These are phyloP conservation scores for Hypoxylon sp. DNA, from an alignment of 2,329 filamentous ascomycete genomes.

Conservation along the genomic window DNA sequence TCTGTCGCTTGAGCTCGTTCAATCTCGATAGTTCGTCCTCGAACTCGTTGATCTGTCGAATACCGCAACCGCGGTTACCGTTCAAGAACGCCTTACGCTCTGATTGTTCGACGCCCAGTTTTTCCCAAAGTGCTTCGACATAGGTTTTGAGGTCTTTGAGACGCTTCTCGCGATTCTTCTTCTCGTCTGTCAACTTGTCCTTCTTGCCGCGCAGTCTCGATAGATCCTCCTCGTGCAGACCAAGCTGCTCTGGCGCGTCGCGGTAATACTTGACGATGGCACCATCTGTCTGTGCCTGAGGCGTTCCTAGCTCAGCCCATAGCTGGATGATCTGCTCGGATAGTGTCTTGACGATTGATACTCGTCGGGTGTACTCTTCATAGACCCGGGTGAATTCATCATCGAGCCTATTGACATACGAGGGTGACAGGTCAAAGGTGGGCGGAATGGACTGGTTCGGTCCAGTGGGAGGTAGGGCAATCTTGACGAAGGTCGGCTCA, in stretches of 20 bases:
- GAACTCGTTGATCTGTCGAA: conserved; percentile 93
- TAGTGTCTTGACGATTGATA: conserved; percentile 75
- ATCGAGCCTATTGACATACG: conserved; percentile 87
- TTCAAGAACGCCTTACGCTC: conserved; percentile 88
- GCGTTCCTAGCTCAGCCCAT: conserved; percentile 94
- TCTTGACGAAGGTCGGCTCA: conserved; percentile 84
- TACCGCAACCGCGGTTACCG: conserved; percentile 86
- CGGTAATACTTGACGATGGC: conserved; percentile 89
- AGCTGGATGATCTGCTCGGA: conserved; percentile 89
- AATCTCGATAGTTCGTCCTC: conserved; percentile 87
- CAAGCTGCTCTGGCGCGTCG: conserved; percentile 91
- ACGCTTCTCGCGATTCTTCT: conserved; percentile 79
- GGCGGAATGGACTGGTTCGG: conserved; percentile 79
- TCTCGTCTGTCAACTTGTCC: conserved; percentile 88
- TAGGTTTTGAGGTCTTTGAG: conserved; percentile 77
- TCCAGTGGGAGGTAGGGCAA: conserved; percentile 83
- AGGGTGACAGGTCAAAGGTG: conserved; percentile 89
- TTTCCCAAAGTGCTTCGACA: conserved; percentile 90
- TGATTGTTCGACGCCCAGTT: conserved; percentile 80
- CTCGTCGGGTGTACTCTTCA: conserved; percentile 90
- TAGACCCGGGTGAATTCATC: conserved; percentile 93
- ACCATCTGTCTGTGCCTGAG: conserved; percentile 89
- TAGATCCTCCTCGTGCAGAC: conserved; percentile 88
- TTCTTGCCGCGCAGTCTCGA: conserved; percentile 74
- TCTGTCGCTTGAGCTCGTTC: conserved; percentile 93